These are phyloP conservation scores for Nematocida major DNA, from an alignment of 371 early-diverging fungal genomes.

Conservation along the genomic window DNA sequence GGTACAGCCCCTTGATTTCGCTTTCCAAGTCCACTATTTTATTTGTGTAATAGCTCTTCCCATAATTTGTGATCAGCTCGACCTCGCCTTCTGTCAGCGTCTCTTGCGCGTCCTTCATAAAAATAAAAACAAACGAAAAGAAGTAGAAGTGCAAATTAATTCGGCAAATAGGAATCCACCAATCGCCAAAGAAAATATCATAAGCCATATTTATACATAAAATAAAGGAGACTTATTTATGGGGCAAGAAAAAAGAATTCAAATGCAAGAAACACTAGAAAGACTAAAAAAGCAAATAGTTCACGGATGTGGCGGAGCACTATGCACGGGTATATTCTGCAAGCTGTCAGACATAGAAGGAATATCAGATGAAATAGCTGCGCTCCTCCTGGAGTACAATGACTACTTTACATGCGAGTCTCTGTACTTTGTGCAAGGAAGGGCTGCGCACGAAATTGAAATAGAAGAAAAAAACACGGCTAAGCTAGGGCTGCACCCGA, in stretches of 20 bases:
- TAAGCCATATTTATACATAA: slow-evolving; percentile 8
- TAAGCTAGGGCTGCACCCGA: slow-evolving; percentile 2
- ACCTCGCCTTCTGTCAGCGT: slow-evolving; percentile 53
- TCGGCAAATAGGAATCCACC: background rate
- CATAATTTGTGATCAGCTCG: slow-evolving; percentile 60
- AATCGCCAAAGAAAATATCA: background rate
- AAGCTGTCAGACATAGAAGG: slow-evolving; percentile 35
- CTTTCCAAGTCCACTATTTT: slow-evolving; percentile 58
- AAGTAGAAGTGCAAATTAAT: background rate
- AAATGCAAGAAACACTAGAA: background rate
- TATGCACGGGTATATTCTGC: slow-evolving; percentile 43
- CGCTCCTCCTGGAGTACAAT: slow-evolving; percentile 20
- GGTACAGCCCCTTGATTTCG: slow-evolving; percentile 56
- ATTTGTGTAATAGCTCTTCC: slow-evolving; percentile 64
- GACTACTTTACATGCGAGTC: slow-evolving; percentile 39
- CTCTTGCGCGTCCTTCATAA: background rate
- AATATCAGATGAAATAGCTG: slow-evolving; percentile 13
- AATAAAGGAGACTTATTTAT: background rate
- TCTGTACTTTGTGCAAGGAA: slow-evolving; percentile 28
- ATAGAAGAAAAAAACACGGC: background rate
- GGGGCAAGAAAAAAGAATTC: slow-evolving; percentile 13
- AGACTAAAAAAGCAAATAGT: slow-evolving; percentile 38
- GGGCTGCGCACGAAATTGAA: background rate
- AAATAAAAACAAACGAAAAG: slow-evolving; percentile 24
- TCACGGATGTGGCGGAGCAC: slow-evolving; percentile 28